Evolutionary conservation across 192 early-diverging fungal genomes (phyloP).

Genomic region (Backusella tarrabulga): DNA sequence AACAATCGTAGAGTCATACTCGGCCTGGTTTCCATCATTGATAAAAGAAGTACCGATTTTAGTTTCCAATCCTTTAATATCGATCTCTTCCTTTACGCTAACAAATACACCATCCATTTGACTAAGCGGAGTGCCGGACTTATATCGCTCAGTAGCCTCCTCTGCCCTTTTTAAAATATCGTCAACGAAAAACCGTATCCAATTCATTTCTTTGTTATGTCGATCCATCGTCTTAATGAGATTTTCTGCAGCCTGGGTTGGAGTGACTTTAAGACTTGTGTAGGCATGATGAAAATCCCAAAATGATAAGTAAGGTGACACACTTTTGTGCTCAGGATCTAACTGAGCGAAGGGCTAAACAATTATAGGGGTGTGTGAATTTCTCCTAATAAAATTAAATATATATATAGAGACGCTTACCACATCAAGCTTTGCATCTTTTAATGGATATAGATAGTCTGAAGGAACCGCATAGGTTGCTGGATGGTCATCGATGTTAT

Average conservation of each 20-base stretch:
- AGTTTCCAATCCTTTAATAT: slow-evolving; percentile 53
- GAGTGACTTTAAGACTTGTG: slow-evolving; percentile 26
- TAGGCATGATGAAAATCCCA: slow-evolving; percentile 49
- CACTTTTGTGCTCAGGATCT: slow-evolving; percentile 1
- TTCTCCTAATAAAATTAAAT: not conserved
- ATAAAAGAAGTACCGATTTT: slow-evolving; percentile 62
- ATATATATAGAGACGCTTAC: not conserved
- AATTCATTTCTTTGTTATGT: slow-evolving; percentile 16
- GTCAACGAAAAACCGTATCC: slow-evolving; percentile 19
- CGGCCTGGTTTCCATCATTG: slow-evolving; percentile 44
- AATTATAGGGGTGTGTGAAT: not conserved
- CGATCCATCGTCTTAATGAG: slow-evolving; percentile 21
- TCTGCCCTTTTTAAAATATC: slow-evolving; percentile 51
- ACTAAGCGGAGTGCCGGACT: slow-evolving; percentile 43
- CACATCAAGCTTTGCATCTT: not conserved
- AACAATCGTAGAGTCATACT: slow-evolving; percentile 50
- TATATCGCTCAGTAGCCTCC: slow-evolving; percentile 55
- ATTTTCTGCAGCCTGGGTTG: slow-evolving; percentile 35
- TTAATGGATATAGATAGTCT: slow-evolving; percentile 13
- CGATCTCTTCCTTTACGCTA: slow-evolving; percentile 71
- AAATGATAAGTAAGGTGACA: slow-evolving; percentile 31
- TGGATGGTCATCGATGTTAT: slow-evolving; percentile 26
- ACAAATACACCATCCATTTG: slow-evolving; percentile 75
- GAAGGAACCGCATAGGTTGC: slow-evolving; percentile 36
- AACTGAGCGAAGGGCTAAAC: not conserved